A percentile compares a stretch with the other conserved stretches of the same genome.
phyloP scores from a whole-genome alignment of 2,329 filamentous ascomycete genomes.

The Penicillium polonicum region DNA sequence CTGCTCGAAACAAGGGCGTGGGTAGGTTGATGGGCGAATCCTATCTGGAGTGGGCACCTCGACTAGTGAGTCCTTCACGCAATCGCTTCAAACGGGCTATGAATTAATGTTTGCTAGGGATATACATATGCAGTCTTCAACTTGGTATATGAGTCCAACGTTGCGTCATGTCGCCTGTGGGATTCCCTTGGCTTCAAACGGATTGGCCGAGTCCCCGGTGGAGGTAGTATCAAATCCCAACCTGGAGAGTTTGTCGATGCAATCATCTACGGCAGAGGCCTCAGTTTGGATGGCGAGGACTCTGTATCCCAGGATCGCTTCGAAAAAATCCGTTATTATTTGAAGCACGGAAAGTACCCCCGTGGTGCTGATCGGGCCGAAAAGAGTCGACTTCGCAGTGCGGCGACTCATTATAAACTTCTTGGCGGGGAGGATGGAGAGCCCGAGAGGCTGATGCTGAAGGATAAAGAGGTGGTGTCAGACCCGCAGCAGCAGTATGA shows the following conservation, averaged over 20 bases:
- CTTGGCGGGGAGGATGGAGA: slow-evolving; percentile 50
- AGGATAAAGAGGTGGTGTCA: slow-evolving; percentile 94
- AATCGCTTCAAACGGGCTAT: slow-evolving; percentile 34
- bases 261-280: slow-evolving; percentile 71
- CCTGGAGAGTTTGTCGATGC: slow-evolving; percentile 69
- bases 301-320: slow-evolving; percentile 93
- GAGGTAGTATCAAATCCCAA: slow-evolving; percentile 67
- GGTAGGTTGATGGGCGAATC: slow-evolving; percentile 73
- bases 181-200: slow-evolving; percentile 89
- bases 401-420: slow-evolving; percentile 92
- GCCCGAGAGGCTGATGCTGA: slow-evolving; percentile 82
- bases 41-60: slow-evolving; percentile 74
- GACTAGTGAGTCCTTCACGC: slow-evolving; percentile 46
- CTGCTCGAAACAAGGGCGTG: slow-evolving; percentile 70
- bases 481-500: slow-evolving; percentile 88
- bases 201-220: slow-evolving; percentile 76
- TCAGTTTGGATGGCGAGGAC: slow-evolving; percentile 68
- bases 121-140: slow-evolving; percentile 95
- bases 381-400: slow-evolving; percentile 89
- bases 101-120: slow-evolving; percentile 52
- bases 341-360: slow-evolving; percentile 92
- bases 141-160: slow-evolving; percentile 89
- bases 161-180: slow-evolving; percentile 87
- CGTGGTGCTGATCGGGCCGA: slow-evolving; percentile 90
- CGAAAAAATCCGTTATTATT: slow-evolving; percentile 97